A percentile compares a stretch with the other conserved stretches of the same genome.
Conservation (phyloP, 1,284 basidiomycete genomes). For the Leccinum fallax region DNA sequence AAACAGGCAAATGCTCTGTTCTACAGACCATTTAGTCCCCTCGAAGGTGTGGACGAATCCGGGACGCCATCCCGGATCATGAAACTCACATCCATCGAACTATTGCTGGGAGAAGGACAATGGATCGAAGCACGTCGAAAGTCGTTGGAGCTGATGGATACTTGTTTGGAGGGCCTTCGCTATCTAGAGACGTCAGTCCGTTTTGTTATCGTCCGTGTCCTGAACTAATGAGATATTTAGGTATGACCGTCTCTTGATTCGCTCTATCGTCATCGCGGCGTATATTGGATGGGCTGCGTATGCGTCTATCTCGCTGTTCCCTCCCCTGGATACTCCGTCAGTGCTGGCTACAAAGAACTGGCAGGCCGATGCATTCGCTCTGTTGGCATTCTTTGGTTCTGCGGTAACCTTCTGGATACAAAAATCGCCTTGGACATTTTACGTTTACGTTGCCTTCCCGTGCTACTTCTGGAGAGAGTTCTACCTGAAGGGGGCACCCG, state of each 20-base stretch:
- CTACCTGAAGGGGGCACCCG: conserved; percentile 33
- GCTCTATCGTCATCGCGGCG: conserved; percentile 67
- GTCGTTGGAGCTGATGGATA: conserved; percentile 58
- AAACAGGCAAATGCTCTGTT: conserved; percentile 60
- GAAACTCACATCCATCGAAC: conserved; percentile 45
- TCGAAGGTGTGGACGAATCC: conserved; percentile 35
- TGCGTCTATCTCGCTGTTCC: conserved; percentile 56
- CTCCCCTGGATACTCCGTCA: conserved; percentile 6
- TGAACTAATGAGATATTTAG: conserved; percentile 36
- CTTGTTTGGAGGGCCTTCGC: conserved; percentile 65
- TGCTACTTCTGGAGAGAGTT: conserved; percentile 75
- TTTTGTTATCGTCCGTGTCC: neutral
- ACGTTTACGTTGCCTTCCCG: conserved; percentile 76
- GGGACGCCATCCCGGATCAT: conserved; percentile 27
- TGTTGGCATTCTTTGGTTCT: conserved; percentile 41
- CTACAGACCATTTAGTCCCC: conserved; percentile 61
- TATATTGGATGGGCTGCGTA: conserved; percentile 83
- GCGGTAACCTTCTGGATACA: conserved; percentile 64
- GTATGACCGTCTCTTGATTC: conserved; percentile 78
- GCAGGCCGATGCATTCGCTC: conserved; percentile 28
- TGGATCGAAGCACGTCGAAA: conserved; percentile 54
- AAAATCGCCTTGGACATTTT: conserved; percentile 73
- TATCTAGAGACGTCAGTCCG: conserved; percentile 75
- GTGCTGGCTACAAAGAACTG: neutral
- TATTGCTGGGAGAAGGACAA: conserved; percentile 43